Evolutionary conservation across 2,329 filamentous ascomycete species (phyloP), one percentile per base, ranked within the genome.

Genomic region (Xylariomycetidae sp.): DNA sequence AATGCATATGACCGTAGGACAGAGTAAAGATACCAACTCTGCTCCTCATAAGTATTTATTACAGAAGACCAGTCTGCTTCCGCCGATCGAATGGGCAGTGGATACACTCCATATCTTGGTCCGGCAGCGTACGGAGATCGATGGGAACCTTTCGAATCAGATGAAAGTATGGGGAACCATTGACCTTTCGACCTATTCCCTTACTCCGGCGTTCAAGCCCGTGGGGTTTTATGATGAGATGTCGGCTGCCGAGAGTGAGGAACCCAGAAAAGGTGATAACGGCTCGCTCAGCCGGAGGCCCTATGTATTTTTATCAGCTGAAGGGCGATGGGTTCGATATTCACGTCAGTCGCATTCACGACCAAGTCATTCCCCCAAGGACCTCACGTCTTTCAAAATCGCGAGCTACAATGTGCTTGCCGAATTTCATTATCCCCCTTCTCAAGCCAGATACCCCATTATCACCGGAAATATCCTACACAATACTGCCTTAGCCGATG

Each of bases 1-100:
- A 10, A 61, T 66, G 47, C 78, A 83, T 51, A 56, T 84, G 55
- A 82, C 76, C 1, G 57, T 83, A 16, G 80, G 72, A 0, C 78
- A 83, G 46, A 74, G 65, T 26, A 63, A 70, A 22, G 65, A 74
- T 16, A 45, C 58, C 8, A 50, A 58, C 4, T 55, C 62, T 5
- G 60, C 64, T 13, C 56, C 65, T n/a, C 68, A 74, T 38, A 58
- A 67, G 6, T 72, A 69, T 20, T 52, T 80, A 5, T 38, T 75
- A 4, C 60, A 70, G 14, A 80, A 82, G 45, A 65, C 68, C 4
- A 55, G 58, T 3, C 50, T 70, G 5, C 42, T 82, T 12, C 66
- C 72, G 0, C 40, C 54, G 0, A 15, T 78, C 2, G 46, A 61
- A 6, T 82, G 78, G 67, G 49, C 62, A 3, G 58, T 68, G 4